These are phyloP conservation scores for Gynandropsis gynandra DNA, from an alignment of 345 rosid species.

Conservation along the genomic window DNA sequence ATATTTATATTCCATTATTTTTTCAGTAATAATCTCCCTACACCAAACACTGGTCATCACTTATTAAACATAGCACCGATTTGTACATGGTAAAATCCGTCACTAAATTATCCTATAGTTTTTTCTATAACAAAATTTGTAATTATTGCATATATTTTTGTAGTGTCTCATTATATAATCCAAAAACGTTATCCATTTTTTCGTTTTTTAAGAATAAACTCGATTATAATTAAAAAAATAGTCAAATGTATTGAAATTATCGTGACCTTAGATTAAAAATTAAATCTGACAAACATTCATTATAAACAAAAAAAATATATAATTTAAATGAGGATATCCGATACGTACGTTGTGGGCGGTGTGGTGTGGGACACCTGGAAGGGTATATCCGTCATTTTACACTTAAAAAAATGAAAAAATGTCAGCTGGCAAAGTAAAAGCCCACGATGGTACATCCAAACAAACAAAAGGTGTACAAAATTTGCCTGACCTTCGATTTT, in stretches of 20 bases:
- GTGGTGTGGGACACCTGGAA: too few species aligned
- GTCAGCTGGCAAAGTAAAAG: constrained; percentile 20
- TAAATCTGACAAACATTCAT: background rate
- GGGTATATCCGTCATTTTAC: background rate
- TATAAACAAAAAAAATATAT: background rate
- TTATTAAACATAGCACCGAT: constrained; percentile 83
- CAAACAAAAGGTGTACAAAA: constrained; percentile 3
- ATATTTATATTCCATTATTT: too few species aligned
- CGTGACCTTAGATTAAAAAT: background rate
- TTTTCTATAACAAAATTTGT: too few species aligned
- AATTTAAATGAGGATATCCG: background rate
- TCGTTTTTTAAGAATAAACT: too few species aligned
- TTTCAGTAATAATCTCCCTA: too few species aligned
- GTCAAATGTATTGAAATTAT: too few species aligned
- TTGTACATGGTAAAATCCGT: too few species aligned
- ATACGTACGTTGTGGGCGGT: too few species aligned
- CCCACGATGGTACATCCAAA: background rate
- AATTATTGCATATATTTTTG: too few species aligned
- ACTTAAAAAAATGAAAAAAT: background rate
- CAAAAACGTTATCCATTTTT: too few species aligned
- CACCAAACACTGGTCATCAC: constrained; percentile 96
- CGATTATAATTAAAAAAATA: constrained; percentile 15
- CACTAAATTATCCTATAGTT: too few species aligned
- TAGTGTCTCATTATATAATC: too few species aligned
- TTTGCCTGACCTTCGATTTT: background rate